phyloP scores from a whole-genome alignment of 345 rosid species.

The Streptanthus diversifolius region DNA sequence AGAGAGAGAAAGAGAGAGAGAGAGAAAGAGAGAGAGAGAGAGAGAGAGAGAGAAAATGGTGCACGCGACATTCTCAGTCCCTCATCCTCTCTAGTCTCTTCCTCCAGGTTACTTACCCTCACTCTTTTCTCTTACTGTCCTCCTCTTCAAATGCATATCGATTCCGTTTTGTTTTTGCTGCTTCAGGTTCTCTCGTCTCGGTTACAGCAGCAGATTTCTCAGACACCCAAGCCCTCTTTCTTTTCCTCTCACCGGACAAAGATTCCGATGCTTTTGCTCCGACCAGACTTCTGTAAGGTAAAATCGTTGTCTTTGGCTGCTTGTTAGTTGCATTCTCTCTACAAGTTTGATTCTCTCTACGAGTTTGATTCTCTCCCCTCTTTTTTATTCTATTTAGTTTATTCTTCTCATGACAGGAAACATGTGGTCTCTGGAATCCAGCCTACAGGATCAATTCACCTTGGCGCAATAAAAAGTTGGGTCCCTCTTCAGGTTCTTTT shows the following conservation, averaged over 20 bases:
- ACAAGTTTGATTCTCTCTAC: too few species aligned
- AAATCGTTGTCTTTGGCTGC: not conserved
- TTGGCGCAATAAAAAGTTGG: conserved; percentile 89
- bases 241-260: not conserved
- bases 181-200: conserved; percentile 30
- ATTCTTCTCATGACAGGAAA: conserved; percentile 46
- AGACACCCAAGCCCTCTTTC: not conserved
- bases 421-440: conserved; percentile 91
- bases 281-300: conserved; percentile 13
- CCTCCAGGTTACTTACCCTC: conserved; percentile 7
- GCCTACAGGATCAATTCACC: conserved; percentile 87
- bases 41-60: conserved; percentile 19
- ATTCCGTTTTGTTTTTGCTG: not conserved
- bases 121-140: not conserved
- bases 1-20: not conserved
- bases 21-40: too few species aligned
- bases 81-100: conserved; percentile 24
- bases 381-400: not conserved
- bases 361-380: not conserved
- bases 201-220: conserved; percentile 4
- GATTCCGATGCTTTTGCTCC: conserved; percentile 29
- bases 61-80: conserved; percentile 16
- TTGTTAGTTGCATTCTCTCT: not conserved
- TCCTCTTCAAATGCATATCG: not conserved
- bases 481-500: conserved; percentile 62